Evolutionary conservation across 140 eudicot genomes (phyloP).

Genomic region (Flaveria floridana): DNA sequence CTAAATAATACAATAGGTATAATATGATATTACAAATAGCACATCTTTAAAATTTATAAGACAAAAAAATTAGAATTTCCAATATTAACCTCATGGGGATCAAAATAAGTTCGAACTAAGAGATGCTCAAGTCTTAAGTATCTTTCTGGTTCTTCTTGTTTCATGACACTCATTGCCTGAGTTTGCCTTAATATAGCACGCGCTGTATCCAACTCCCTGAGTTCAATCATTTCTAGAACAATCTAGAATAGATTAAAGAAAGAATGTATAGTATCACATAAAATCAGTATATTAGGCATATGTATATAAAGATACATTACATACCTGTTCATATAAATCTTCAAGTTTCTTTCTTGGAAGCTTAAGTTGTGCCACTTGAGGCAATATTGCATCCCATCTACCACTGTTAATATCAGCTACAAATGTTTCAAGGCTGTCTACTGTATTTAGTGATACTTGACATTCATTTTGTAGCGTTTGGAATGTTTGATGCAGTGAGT

Average conservation of each 20-base stretch:
- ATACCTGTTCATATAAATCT: slow-evolving; percentile 88
- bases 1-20: slow-evolving; percentile 33
- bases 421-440: slow-evolving; percentile 96
- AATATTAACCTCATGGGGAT: slow-evolving; percentile 86
- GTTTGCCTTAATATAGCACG: slow-evolving; percentile 97
- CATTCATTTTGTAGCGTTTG: slow-evolving; percentile 93
- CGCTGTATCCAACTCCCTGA: slow-evolving; percentile 90
- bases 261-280: slow-evolving; percentile 19
- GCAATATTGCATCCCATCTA: slow-evolving; percentile 94
- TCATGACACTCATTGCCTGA: slow-evolving; percentile 97
- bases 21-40: slow-evolving; percentile 5
- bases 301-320: too few species aligned
- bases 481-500: slow-evolving; percentile 87
- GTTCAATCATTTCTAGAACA: slow-evolving; percentile 98
- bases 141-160: slow-evolving; percentile 97
- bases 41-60: background rate
- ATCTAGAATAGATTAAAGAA: slow-evolving; percentile 44
- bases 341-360: slow-evolving; percentile 89
- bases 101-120: slow-evolving; percentile 95
- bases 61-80: background rate
- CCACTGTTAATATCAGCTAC: slow-evolving; percentile 91
- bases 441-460: slow-evolving; percentile 90
- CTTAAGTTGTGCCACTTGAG: slow-evolving; percentile 91
- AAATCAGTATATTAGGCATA: background rate
- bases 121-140: slow-evolving; percentile 91